Evolutionary conservation across 768 basidiomycete genomes (phyloP).

Genomic region (Hygrophorus pudorinus): DNA sequence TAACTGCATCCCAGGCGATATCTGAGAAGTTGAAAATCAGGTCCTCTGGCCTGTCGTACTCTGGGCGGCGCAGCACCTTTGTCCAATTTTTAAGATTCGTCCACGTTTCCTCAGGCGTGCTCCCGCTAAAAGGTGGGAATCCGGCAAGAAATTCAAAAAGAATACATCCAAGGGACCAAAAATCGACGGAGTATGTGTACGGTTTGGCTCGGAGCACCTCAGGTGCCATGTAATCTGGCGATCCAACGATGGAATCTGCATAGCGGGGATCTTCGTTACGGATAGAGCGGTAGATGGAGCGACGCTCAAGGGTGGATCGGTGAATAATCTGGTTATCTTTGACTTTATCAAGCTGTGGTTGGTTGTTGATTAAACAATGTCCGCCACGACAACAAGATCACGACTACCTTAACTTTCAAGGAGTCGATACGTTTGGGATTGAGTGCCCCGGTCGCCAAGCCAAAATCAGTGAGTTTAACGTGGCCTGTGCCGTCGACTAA

Average conservation of each 20-base stretch:
- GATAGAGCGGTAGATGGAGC: constrained; percentile 90
- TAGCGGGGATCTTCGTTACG: constrained; percentile 86
- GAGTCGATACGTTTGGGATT: constrained; percentile 94
- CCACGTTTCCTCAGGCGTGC: constrained; percentile 96
- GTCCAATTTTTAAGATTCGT: constrained; percentile 98
- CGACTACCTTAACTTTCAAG: constrained; percentile 69
- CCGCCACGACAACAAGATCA: background rate
- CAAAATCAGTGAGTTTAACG: constrained; percentile 97
- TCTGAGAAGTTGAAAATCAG: constrained; percentile 94
- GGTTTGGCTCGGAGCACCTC: constrained; percentile 91
- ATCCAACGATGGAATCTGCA: constrained; percentile 96
- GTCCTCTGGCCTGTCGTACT: constrained; percentile 94
- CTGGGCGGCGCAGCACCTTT: constrained; percentile 81
- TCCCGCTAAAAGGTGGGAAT: constrained; percentile 96
- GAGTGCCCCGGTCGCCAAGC: constrained; percentile 90
- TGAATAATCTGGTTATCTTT: constrained; percentile 87
- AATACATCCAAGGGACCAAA: constrained; percentile 97
- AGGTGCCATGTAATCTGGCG: constrained; percentile 97
- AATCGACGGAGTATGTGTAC: constrained; percentile 94
- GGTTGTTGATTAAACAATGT: background rate
- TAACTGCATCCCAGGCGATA: constrained; percentile 90
- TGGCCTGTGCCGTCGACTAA: constrained; percentile 92
- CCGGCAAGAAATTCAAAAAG: constrained; percentile 95
- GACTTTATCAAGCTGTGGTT: constrained; percentile 79
- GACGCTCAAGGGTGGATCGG: constrained; percentile 87